Evolutionary conservation across 176 grass and related monocot genomes (phyloP).

Genomic region (Triticum timopheevii): DNA sequence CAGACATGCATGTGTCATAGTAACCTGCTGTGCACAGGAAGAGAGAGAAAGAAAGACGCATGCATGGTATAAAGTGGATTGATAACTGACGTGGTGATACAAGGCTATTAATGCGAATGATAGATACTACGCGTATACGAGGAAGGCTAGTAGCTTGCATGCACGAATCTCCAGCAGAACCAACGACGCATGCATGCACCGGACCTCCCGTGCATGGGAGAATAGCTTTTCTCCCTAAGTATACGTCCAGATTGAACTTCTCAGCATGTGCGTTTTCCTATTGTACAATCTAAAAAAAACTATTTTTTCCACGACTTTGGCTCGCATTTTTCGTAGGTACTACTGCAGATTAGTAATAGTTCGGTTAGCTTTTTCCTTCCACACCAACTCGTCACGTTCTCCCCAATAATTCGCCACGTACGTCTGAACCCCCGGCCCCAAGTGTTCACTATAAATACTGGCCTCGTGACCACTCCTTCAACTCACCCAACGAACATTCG

Average conservation of each 20-base stretch:
- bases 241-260: background rate
- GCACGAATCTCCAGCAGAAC: no score
- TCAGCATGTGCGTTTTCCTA: constrained; percentile 3
- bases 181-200: no score
- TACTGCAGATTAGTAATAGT: background rate
- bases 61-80: no score
- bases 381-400: constrained; percentile 53
- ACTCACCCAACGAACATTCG: constrained; percentile 37
- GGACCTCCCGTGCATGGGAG: no score
- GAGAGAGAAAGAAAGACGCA: no score
- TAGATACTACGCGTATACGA: no score
- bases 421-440: background rate
- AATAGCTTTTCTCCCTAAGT: no score
- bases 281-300: background rate
- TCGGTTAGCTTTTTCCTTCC: constrained; percentile 11
- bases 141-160: no score
- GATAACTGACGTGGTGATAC: no score
- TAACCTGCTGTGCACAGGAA: no score
- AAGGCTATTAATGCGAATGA: no score
- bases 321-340: constrained; percentile 1
- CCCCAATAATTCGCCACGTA: constrained; percentile 38
- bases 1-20: no score
- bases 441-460: constrained; percentile 40
- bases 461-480: constrained; percentile 12
- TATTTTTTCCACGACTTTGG: background rate